Evolutionary conservation across 2,329 filamentous ascomycete genomes (phyloP), one percentile per base, ranked within the genome.

Genomic region (Colletotrichum filicis): DNA sequence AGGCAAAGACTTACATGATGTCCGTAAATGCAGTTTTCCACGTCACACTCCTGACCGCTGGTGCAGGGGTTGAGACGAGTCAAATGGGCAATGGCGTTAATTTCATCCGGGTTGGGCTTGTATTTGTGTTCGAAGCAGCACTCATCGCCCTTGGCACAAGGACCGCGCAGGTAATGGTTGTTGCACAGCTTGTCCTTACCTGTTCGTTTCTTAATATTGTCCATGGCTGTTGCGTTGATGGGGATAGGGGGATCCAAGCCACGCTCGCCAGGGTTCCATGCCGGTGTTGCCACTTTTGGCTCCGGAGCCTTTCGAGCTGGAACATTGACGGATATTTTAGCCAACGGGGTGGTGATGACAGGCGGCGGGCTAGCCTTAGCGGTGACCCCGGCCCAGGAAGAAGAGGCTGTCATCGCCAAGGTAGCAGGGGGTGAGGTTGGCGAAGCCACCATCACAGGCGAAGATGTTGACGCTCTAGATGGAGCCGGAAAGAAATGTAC

Each of bases 1-100:
- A n/a, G 12, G 16, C 16, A 22, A 58, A 28, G 84, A 35, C 88
- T 83, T 77, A 90, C 88, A 76, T 92, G 87, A 78, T 92, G 90
- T 3, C 90, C 90, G 76, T 92, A 92, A 71, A 92, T 91, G 78
- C 90, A 92, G 74, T 88, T 86, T 1, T 87, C 84, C 4, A 86
- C 80, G 7, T 88, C 85, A 75, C 90, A 92, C n/a, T 89, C 83
- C 78, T 92, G 90, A 0, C 88, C 88, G 35, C 82, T 85, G 0
- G 84, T 84, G 79, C 90, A 92, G 1, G 89, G 90, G 69, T 90
- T 91, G 68, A 89, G 80, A 6, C 90, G 85, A 2, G 89, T 86
- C 61, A 92, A 76, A 75, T 87, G 87, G 0, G 87, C 85, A 74
- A 92, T 88, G 2, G 89, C 90, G 46, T 85, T 85, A 64, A 88